phyloP scores from a whole-genome alignment of 1,139 yeast genomes.

The Nakaseomyces kungkrabaensis region DNA sequence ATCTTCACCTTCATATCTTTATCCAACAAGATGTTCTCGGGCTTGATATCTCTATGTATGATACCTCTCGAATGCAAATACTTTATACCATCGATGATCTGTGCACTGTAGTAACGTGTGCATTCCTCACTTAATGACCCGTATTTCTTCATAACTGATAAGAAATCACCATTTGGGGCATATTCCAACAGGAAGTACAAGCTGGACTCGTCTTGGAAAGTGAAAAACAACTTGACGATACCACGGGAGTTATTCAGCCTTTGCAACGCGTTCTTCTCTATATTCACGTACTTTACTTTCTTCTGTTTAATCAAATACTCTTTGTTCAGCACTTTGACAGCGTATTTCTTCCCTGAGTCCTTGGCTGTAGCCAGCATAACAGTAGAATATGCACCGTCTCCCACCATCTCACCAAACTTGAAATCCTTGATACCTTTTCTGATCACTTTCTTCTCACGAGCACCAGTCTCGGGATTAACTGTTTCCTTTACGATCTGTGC shows the following conservation, averaged over 20 bases:
- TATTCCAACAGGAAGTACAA: slow-evolving; percentile 67
- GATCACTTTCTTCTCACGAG: slow-evolving; percentile 28
- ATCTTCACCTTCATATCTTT: slow-evolving; percentile 71
- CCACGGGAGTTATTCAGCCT: slow-evolving; percentile 61
- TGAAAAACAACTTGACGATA: slow-evolving; percentile 60
- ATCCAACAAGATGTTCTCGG: slow-evolving; percentile 82
- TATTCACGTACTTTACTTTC: slow-evolving; percentile 69
- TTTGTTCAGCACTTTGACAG: slow-evolving; percentile 65
- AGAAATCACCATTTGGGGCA: slow-evolving; percentile 71
- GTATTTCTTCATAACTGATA: slow-evolving; percentile 48
- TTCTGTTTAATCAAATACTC: slow-evolving; percentile 69
- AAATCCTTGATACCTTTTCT: slow-evolving; percentile 56
- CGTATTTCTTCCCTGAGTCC: slow-evolving; percentile 47
- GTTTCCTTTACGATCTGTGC: slow-evolving; percentile 40
- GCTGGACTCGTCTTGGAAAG: slow-evolving; percentile 68
- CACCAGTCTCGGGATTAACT: slow-evolving; percentile 37
- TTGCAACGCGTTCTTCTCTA: slow-evolving; percentile 67
- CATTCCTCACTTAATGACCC: slow-evolving; percentile 49
- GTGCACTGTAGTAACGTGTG: slow-evolving; percentile 51
- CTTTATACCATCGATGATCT: slow-evolving; percentile 75
- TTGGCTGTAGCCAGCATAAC: slow-evolving; percentile 62
- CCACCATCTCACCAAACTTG: slow-evolving; percentile 59
- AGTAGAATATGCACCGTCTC: slow-evolving; percentile 77
- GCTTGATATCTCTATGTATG: slow-evolving; percentile 89
- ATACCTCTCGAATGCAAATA: slow-evolving; percentile 80